Evolutionary conservation across 345 rosid genomes (phyloP).

Genomic region (Eucalyptus sideroxylon): DNA sequence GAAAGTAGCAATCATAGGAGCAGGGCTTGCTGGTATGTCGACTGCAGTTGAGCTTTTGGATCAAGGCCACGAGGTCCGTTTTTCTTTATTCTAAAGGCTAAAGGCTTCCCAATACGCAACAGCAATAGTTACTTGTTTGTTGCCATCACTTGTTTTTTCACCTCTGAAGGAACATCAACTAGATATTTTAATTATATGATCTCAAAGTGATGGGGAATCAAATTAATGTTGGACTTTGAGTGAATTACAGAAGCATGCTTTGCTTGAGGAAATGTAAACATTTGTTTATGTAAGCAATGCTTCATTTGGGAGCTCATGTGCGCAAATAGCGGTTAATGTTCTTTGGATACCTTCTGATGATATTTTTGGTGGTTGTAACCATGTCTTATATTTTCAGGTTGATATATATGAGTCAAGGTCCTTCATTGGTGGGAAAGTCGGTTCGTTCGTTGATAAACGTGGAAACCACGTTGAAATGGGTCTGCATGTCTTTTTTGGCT

Average conservation of each 20-base stretch:
- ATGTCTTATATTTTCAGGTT: constrained; percentile 39
- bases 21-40: constrained; percentile 99
- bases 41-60: constrained; percentile 94
- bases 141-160: not conserved
- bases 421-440: constrained; percentile 98
- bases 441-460: constrained; percentile 81
- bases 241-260: not conserved
- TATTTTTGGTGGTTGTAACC: not conserved
- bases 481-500: constrained; percentile 95
- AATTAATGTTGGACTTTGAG: not conserved
- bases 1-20: constrained; percentile 95
- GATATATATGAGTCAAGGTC: constrained; percentile 86
- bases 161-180: not conserved
- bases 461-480: constrained; percentile 99
- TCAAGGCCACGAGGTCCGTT: constrained; percentile 90
- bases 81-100: not conserved
- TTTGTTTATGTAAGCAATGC: not conserved
- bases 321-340: not conserved
- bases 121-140: not conserved
- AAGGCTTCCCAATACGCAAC: not conserved
- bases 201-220: not conserved
- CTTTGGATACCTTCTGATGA: not conserved
- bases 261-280: not conserved
- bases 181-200: not conserved
- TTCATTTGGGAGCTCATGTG: not conserved